A percentile compares a stretch with the other conserved stretches of the same genome.
Conservation (phyloP, 345 rosid species). For the Psidium friedrichsthalianum region DNA sequence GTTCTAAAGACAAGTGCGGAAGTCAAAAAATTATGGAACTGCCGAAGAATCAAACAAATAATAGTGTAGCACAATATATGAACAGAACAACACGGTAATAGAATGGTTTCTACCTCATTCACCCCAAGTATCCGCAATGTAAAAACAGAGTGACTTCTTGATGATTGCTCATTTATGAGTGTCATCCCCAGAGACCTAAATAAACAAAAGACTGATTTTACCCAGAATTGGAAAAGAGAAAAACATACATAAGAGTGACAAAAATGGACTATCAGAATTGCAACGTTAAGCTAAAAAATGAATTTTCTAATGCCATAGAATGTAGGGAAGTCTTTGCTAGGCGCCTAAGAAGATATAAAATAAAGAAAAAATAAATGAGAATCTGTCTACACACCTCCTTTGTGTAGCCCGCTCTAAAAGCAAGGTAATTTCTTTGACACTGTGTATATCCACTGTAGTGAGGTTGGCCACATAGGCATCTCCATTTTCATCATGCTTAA, state of each 20-base stretch:
- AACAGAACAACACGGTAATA: neutral
- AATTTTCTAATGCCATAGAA: neutral
- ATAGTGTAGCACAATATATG: neutral
- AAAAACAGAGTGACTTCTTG: conserved; percentile 71
- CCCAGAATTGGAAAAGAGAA: neutral
- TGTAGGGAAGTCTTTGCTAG: neutral
- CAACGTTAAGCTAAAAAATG: neutral
- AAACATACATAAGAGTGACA: neutral
- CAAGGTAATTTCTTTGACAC: conserved; percentile 52
- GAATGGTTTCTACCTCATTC: conserved; percentile 43
- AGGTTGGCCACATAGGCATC: conserved; percentile 68
- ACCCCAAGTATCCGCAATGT: conserved; percentile 65
- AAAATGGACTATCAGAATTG: neutral
- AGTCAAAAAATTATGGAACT: neutral
- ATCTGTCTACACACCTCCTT: conserved; percentile 40
- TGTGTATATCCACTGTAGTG: conserved; percentile 63
- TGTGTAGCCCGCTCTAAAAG: conserved; percentile 75
- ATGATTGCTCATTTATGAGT: conserved; percentile 71
- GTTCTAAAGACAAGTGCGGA: conserved; percentile 24
- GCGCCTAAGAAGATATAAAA: neutral
- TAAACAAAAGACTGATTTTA: neutral
- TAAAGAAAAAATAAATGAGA: too few relatives aligned
- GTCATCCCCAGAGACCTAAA: conserved; percentile 77
- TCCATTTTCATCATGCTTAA: conserved; percentile 72
- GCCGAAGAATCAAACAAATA: neutral